Evolutionary conservation across 805 yeast genomes (phyloP).

Genomic region (Candida rishiriensis): DNA sequence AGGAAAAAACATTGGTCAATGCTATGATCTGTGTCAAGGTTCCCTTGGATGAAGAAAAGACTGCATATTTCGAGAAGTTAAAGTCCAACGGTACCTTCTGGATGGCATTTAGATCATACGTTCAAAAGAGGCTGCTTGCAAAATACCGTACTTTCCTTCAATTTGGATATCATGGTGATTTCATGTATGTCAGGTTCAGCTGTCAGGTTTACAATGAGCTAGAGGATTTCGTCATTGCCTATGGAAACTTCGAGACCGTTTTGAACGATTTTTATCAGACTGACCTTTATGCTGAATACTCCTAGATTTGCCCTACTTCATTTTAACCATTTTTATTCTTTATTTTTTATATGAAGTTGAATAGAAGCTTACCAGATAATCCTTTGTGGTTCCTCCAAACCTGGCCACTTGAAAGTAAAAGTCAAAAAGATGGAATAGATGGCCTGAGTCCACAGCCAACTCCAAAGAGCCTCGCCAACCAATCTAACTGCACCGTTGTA

Average conservation of each 20-base stretch:
- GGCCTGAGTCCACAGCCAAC: conserved; percentile 46
- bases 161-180: conserved; percentile 36
- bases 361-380: conserved; percentile 70
- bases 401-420: conserved; percentile 64
- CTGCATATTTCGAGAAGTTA: conserved; percentile 3
- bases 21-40: conserved; percentile 42
- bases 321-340: too few relatives aligned
- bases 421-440: conserved; percentile 53
- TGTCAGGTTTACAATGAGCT: conserved; percentile 58
- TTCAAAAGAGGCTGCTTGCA: conserved; percentile 20
- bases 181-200: conserved; percentile 46
- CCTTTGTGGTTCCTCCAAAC: conserved; percentile 62
- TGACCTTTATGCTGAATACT: conserved; percentile 1
- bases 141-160: conserved; percentile 47
- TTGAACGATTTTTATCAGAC: conserved; percentile 22
- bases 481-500: conserved; percentile 34
- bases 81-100: conserved; percentile 4
- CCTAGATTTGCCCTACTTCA: too few relatives aligned
- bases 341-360: conserved; percentile 1
- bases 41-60: conserved; percentile 24
- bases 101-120: conserved; percentile 6
- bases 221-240: conserved; percentile 47
- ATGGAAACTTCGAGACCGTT: conserved; percentile 33
- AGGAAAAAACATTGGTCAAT: conserved; percentile 31
- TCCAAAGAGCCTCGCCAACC: conserved; percentile 58